These are phyloP conservation scores for Agastache rugosa DNA, from an alignment of 257 asterid genomes.

Conservation along the genomic window DNA sequence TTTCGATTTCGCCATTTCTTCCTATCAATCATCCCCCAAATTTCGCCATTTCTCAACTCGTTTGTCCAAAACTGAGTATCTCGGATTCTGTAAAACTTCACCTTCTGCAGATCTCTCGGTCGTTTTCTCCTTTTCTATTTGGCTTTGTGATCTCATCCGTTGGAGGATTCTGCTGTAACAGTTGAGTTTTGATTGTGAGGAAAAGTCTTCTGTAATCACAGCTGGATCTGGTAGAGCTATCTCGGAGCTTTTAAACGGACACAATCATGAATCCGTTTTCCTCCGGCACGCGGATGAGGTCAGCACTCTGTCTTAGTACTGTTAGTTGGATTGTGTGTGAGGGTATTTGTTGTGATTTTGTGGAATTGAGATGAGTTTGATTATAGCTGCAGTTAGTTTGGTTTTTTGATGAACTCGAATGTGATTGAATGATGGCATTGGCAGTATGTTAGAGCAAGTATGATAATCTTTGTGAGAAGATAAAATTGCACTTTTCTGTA, in stretches of 20 bases:
- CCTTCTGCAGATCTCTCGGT: slow-evolving; percentile 42
- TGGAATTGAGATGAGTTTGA: slow-evolving; percentile 29
- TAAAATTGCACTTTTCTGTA: slow-evolving; percentile 3
- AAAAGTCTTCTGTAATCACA: slow-evolving; percentile 14
- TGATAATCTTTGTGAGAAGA: not conserved
- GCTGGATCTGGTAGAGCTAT: slow-evolving; percentile 75
- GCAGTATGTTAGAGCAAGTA: slow-evolving; percentile 8
- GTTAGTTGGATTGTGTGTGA: slow-evolving; percentile 27
- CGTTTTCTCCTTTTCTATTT: not conserved
- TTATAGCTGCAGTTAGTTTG: slow-evolving; percentile 27
- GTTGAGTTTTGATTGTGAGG: slow-evolving; percentile 35
- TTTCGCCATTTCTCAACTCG: slow-evolving; percentile 25
- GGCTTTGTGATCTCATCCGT: slow-evolving; percentile 37
- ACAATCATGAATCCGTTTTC: slow-evolving; percentile 91
- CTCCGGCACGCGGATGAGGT: slow-evolving; percentile 91
- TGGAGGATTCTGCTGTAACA: slow-evolving; percentile 31
- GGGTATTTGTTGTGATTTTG: slow-evolving; percentile 15
- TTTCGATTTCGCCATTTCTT: slow-evolving; percentile 27
- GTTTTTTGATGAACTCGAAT: slow-evolving; percentile 12
- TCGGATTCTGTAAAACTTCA: slow-evolving; percentile 16
- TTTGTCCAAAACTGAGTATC: slow-evolving; percentile 27
- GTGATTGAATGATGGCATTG: slow-evolving; percentile 24
- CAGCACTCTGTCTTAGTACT: slow-evolving; percentile 16
- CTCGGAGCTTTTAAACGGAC: slow-evolving; percentile 55
- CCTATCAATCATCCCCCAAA: slow-evolving; percentile 11